Percentiles rank a stretch among this genome's conserved stretches.
Evolutionary conservation across 306 rosid genomes (phyloP).

Genomic region (Hippophae tibetana): DNA sequence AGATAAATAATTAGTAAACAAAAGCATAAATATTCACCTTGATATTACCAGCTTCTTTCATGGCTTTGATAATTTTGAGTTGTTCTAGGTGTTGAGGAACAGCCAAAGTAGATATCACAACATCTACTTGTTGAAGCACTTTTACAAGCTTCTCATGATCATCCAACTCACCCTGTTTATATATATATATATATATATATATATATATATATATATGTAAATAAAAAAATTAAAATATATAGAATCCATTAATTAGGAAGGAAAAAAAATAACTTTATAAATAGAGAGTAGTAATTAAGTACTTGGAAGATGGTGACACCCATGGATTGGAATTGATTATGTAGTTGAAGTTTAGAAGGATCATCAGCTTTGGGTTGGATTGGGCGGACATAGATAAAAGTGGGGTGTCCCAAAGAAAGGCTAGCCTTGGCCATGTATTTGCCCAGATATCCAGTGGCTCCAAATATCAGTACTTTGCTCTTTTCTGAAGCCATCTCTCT

Average conservation of each 20-base stretch:
- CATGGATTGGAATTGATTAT: conserved; percentile 21
- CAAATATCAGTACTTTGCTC: conserved; percentile 29
- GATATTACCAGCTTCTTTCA: conserved; percentile 32
- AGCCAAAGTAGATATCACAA: conserved; percentile 37
- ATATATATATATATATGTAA: too few species aligned
- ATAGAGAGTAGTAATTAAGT: neutral
- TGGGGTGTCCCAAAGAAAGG: conserved; percentile 30
- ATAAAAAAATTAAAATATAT: too few species aligned
- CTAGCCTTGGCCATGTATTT: conserved; percentile 38
- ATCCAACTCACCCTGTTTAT: conserved; percentile 30
- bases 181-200: too few species aligned
- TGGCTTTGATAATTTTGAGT: conserved; percentile 35
- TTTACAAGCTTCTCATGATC: conserved; percentile 34
- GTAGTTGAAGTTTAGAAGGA: conserved; percentile 23
- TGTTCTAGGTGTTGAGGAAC: conserved; percentile 39
- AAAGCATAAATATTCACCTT: conserved; percentile 16
- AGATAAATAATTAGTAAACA: too few species aligned
- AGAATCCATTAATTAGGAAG: too few species aligned
- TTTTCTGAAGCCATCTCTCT: conserved; percentile 13
- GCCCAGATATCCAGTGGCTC: conserved; percentile 34
- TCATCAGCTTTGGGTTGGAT: conserved; percentile 1
- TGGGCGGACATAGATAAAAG: conserved; percentile 28
- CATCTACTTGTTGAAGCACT: conserved; percentile 24
- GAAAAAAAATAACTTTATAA: too few species aligned
- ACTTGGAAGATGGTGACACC: conserved; percentile 36